Base-by-base conservation (phyloP, 345 rosid species). In the Eucalyptus tenuipes region DNA sequence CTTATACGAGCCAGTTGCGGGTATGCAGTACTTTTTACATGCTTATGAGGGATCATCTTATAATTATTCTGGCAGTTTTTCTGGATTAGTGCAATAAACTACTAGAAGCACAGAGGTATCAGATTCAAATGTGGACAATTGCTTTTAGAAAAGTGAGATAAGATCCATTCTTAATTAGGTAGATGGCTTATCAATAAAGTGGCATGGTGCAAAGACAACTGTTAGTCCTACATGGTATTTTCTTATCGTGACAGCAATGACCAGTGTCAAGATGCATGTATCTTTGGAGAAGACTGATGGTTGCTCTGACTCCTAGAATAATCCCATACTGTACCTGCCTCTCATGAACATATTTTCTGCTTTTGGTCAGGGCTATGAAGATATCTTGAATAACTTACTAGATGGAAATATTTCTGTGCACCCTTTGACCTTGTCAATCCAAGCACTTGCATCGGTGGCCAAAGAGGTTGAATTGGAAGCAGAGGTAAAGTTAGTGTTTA, bases 1-100 rank as follows among this genome's bases (percentile, higher is more conserved):
- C 96, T 68, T 98, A 97, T 90, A 96, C 94, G 6, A 88, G 91
- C 85, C 95, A 97, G 88, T 90, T 98, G 55, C 88, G 57, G 88
- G 88, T 89, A 89, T 59, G 82, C 82, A 75, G 82, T 37, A 37
- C 82, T 75, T 75, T 71, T 37, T 75, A 75, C 27, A 20, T 37
- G 82, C 47, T 75, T 75, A 75, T 37, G 82, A 10, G 24, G 82
- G 45, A 75, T 75, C 47, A 37, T 75, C 47, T 75, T 37, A 75
- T 71, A 37, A 37, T 75, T 18, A 37, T 71, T 71, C 45, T 37
- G 82, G 82, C 45, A 37, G 13, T 18, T 71, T 71, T 37, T 40
- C 45, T 37, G 45, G 82, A 37, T 75, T 75, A 75, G 82, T 20
- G 45, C 82, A 40, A 37, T 75, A 75, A 20, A 37, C 82, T 75